These are phyloP conservation scores for Geotrichum australiense DNA, from an alignment of 1,139 yeast species.

Conservation along the genomic window DNA sequence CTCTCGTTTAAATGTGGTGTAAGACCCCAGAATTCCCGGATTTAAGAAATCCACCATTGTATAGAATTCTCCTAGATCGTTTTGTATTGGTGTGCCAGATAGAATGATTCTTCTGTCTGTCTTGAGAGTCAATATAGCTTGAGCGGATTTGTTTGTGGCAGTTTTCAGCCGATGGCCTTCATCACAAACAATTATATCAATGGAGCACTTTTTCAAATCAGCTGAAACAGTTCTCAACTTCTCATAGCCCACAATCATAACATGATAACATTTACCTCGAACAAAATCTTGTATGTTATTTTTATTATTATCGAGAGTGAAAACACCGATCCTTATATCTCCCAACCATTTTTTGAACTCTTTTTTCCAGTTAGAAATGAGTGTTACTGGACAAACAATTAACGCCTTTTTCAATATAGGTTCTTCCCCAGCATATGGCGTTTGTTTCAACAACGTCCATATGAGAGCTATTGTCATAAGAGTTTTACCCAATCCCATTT, in stretches of 20 bases:
- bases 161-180: constrained; percentile 88
- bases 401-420: constrained; percentile 52
- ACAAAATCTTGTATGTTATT: constrained; percentile 63
- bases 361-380: constrained; percentile 78
- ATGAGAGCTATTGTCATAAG: constrained; percentile 74
- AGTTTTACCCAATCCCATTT: constrained; percentile 96
- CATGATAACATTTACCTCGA: constrained; percentile 67
- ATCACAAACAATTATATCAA: constrained; percentile 83
- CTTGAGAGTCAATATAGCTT: constrained; percentile 50
- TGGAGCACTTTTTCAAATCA: constrained; percentile 44
- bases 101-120: constrained; percentile 56
- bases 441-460: constrained; percentile 78
- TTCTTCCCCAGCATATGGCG: constrained; percentile 43
- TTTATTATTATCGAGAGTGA: constrained; percentile 29
- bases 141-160: constrained; percentile 54
- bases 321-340: constrained; percentile 44
- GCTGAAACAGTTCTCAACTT: constrained; percentile 54
- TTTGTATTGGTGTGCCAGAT: constrained; percentile 94
- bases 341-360: constrained; percentile 93
- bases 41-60: constrained; percentile 76
- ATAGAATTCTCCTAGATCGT: constrained; percentile 77
- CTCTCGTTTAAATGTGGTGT: constrained; percentile 54
- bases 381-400: constrained; percentile 87
- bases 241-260: constrained; percentile 83
- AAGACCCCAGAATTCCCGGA: constrained; percentile 71